Conservation (phyloP, 1,139 yeast genomes). For the Zygosaccharomyces pseudobailii region DNA sequence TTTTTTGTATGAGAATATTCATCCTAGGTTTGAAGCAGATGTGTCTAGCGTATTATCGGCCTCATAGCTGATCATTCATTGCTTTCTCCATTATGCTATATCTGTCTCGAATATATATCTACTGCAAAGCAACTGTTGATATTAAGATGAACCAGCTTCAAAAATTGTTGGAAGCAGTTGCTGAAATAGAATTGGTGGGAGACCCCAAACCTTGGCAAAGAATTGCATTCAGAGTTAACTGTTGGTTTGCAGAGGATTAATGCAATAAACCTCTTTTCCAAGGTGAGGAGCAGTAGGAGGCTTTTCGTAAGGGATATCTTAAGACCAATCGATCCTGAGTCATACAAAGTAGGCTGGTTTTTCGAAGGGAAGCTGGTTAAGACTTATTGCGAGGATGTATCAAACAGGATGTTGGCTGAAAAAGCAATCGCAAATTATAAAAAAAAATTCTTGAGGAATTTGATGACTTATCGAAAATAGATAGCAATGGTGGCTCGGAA, state of each 20-base stretch:
- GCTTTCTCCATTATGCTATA: not conserved
- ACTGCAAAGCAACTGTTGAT: not conserved
- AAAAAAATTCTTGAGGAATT: not conserved
- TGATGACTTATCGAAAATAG: not conserved
- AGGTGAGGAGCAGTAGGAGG: not conserved
- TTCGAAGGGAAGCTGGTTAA: not conserved
- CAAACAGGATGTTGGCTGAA: not conserved
- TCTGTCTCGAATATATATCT: not conserved
- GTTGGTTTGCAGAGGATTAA: not conserved
- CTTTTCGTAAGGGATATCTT: not conserved
- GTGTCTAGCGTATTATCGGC: not conserved
- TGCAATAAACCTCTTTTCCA: not conserved
- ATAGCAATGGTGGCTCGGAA: not conserved
- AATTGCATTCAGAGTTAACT: not conserved
- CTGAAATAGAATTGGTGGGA: not conserved
- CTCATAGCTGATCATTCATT: not conserved
- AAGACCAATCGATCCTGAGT: not conserved
- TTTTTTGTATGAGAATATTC: not conserved
- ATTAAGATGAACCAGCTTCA: not conserved
- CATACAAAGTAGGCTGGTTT: not conserved
- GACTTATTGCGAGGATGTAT: not conserved
- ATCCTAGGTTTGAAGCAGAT: not conserved
- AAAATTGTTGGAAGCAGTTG: not conserved
- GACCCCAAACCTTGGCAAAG: slow-evolving; percentile 1
- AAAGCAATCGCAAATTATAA: not conserved